Evolutionary conservation across 2,329 filamentous ascomycete genomes (phyloP).

Genomic region (Neopestalotiopsis clavispora): DNA sequence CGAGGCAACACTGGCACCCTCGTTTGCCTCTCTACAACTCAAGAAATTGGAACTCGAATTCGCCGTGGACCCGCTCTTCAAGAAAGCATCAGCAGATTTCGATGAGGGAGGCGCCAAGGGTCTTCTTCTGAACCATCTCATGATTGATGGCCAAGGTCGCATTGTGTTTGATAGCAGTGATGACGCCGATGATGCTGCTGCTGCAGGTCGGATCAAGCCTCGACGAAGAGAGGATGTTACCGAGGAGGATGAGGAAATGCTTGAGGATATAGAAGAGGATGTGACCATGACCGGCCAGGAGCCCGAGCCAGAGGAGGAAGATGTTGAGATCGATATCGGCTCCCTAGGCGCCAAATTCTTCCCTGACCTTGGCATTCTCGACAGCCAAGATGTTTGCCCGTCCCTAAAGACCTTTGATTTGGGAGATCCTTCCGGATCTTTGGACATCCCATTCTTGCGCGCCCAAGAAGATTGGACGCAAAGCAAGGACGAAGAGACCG

Average conservation of each 20-base stretch:
- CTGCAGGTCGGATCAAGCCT: conserved; percentile 43
- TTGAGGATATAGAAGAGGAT: conserved; percentile 41
- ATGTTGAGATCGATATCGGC: conserved; percentile 79
- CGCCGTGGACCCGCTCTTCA: conserved; percentile 96
- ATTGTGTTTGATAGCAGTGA: conserved; percentile 99
- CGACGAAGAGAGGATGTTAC: conserved; percentile 40
- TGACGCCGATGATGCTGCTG: conserved; percentile 66
- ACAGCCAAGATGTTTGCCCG: conserved; percentile 90
- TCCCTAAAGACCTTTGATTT: conserved; percentile 94
- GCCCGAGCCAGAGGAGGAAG: conserved; percentile 53
- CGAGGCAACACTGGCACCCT: conserved; percentile 89
- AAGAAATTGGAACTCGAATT: conserved; percentile 99
- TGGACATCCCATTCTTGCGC: conserved; percentile 92
- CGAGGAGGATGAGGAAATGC: conserved; percentile 43
- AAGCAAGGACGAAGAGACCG: conserved; percentile 66
- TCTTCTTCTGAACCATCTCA: conserved; percentile 91
- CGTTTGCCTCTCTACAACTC: conserved; percentile 85
- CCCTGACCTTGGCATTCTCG: conserved; percentile 75
- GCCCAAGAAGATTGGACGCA: conserved; percentile 85
- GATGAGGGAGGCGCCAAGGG: conserved; percentile 98
- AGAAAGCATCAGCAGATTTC: conserved; percentile 97
- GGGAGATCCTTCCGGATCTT: conserved; percentile 80
- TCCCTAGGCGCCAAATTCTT: conserved; percentile 83
- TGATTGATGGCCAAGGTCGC: conserved; percentile 87
- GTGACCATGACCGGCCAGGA: conserved; percentile 46